Conservation (phyloP, 2,329 filamentous ascomycete genomes). For the Chaetothyriales sp. region DNA sequence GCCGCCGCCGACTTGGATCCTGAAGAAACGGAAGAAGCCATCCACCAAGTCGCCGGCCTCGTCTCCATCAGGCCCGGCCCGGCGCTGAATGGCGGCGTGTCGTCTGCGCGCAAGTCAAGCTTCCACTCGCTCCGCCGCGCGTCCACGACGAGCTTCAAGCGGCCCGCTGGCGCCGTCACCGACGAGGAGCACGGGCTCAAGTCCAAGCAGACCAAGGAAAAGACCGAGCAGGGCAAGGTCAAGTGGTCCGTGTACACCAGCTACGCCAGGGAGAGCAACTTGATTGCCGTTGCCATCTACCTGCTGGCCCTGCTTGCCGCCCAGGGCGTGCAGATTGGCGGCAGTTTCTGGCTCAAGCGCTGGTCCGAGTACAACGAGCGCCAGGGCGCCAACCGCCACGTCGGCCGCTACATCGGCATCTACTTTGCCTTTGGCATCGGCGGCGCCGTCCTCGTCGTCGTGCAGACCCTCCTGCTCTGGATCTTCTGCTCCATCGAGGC, state of each 20-base stretch:
- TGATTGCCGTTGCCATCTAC: slow-evolving; percentile 71
- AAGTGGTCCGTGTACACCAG: slow-evolving; percentile 92
- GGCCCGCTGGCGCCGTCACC: slow-evolving; percentile 65
- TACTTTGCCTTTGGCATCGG: slow-evolving; percentile 94
- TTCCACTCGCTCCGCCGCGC: slow-evolving; percentile 73
- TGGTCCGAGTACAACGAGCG: slow-evolving; percentile 74
- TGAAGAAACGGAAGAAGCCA: slow-evolving; percentile 44
- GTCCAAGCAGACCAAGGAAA: slow-evolving; percentile 77
- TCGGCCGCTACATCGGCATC: slow-evolving; percentile 84
- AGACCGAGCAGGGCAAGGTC: slow-evolving; percentile 86
- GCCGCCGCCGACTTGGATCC: slow-evolving; percentile 39
- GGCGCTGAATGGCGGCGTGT: slow-evolving; percentile 24
- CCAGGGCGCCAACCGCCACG: slow-evolving; percentile 53
- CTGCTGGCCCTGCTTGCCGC: slow-evolving; percentile 61
- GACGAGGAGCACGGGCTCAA: slow-evolving; percentile 67
- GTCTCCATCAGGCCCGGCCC: slow-evolving; percentile 53
- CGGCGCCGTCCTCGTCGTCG: slow-evolving; percentile 66
- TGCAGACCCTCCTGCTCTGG: slow-evolving; percentile 85
- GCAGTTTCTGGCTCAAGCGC: slow-evolving; percentile 82
- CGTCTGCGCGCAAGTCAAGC: slow-evolving; percentile 50
- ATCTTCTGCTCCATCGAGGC: slow-evolving; percentile 99
- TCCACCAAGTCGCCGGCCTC: slow-evolving; percentile 63
- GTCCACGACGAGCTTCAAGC: slow-evolving; percentile 79
- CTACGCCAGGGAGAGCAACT: slow-evolving; percentile 89
- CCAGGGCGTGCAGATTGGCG: slow-evolving; percentile 70